Percentiles rank a stretch among this genome's conserved stretches.
phyloP scores from a whole-genome alignment of 2,329 filamentous ascomycete species.

The Fusarium sp. region DNA sequence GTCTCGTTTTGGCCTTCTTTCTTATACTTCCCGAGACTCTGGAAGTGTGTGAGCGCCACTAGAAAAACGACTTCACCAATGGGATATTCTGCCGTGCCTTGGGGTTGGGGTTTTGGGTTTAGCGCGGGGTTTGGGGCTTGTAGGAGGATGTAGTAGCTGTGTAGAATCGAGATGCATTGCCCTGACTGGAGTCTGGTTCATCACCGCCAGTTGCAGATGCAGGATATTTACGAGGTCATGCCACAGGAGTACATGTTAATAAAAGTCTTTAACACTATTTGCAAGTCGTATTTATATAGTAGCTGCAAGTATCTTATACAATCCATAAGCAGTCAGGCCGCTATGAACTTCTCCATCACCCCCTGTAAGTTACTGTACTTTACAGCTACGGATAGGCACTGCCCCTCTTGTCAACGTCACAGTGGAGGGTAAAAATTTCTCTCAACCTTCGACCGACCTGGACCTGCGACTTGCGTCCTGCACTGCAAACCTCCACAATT shows the following conservation, averaged over 20 bases:
- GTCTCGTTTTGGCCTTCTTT: not conserved
- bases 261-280: not conserved
- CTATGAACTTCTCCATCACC: slow-evolving; percentile 1
- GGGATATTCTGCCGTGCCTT: slow-evolving; percentile 19
- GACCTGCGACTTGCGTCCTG: not conserved
- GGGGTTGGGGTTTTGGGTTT: slow-evolving; percentile 20
- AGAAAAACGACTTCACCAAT: slow-evolving; percentile 4
- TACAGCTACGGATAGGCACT: not conserved
- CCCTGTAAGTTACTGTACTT: slow-evolving; percentile 10
- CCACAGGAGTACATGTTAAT: not conserved
- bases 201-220: slow-evolving; percentile 31
- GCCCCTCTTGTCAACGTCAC: slow-evolving; percentile 48
- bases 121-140: slow-evolving; percentile 30
- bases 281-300: not conserved
- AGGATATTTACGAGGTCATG: slow-evolving; percentile 18
- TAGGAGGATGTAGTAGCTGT: not conserved
- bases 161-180: slow-evolving; percentile 11
- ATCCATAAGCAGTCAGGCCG: slow-evolving; percentile 2
- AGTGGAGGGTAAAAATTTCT: slow-evolving; percentile 44
- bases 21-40: slow-evolving; percentile 19
- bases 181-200: slow-evolving; percentile 8
- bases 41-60: slow-evolving; percentile 23
- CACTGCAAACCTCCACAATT: slow-evolving; percentile 27
- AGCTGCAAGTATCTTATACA: not conserved
- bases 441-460: slow-evolving; percentile 11